Percentiles rank a stretch among this genome's conserved stretches.
These are phyloP conservation scores for Colletotrichum tanaceti DNA, from an alignment of 2,329 filamentous ascomycete genomes.

Conservation along the genomic window DNA sequence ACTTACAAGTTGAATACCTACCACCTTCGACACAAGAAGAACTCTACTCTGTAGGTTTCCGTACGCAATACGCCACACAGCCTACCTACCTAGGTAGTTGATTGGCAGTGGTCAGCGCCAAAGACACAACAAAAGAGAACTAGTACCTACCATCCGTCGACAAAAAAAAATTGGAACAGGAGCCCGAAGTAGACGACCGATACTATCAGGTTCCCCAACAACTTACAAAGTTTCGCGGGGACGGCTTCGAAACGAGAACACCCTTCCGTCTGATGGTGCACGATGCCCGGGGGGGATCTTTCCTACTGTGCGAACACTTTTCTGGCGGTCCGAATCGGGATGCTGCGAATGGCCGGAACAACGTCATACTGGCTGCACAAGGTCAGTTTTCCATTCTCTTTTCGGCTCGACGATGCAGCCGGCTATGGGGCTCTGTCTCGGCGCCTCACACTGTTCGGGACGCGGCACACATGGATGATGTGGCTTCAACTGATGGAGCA, in stretches of 20 bases:
- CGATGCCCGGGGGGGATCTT: constrained; percentile 2
- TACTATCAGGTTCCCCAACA: background rate
- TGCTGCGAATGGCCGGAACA: constrained; percentile 3
- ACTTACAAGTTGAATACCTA: background rate
- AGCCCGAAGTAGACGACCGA: constrained; percentile 16
- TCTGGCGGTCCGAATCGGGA: constrained; percentile 15
- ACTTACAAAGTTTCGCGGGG: constrained; percentile 3
- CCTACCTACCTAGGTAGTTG: too few relatives aligned
- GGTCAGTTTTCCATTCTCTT: constrained; percentile 13
- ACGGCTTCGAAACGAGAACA: constrained; percentile 15
- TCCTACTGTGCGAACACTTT: constrained; percentile 2
- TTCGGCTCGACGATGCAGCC: constrained; percentile 16
- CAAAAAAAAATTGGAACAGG: constrained; percentile 24
- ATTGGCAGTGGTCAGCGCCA: constrained; percentile 3
- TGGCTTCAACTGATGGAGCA: constrained; percentile 26
- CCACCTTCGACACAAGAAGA: background rate
- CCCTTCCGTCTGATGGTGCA: constrained; percentile 36
- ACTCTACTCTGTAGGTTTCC: constrained; percentile 3
- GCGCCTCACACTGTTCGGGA: constrained; percentile 28
- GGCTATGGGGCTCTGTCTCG: constrained; percentile 20
- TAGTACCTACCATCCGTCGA: constrained; percentile 2
- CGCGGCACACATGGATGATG: constrained; percentile 32
- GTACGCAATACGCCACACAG: background rate
- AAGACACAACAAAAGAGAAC: background rate
- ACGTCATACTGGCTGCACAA: constrained; percentile 31